Evolutionary conservation across 2,329 filamentous ascomycete species (phyloP).

Genomic region (Aspergillus glaucus): DNA sequence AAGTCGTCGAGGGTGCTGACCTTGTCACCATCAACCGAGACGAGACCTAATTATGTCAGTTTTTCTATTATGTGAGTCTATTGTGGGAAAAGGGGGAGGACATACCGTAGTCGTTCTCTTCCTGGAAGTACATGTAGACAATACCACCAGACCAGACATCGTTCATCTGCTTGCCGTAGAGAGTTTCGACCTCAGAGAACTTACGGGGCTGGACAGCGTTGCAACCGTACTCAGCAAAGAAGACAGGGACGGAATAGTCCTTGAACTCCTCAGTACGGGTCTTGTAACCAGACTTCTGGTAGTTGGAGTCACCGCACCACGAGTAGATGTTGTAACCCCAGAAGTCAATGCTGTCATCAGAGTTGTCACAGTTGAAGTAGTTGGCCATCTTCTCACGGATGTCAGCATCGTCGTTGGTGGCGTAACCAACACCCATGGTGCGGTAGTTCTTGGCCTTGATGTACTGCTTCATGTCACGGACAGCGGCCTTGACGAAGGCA

Average conservation of each 20-base stretch:
- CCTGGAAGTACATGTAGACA: conserved; percentile 96
- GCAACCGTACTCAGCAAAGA: conserved; percentile 98
- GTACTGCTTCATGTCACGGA: conserved; percentile 89
- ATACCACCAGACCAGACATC: conserved; percentile 86
- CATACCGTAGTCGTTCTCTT: conserved; percentile 76
- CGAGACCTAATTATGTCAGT: conserved; percentile 18
- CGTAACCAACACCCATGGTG: conserved; percentile 81
- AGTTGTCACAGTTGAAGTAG: conserved; percentile 83
- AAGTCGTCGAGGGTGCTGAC: conserved; percentile 69
- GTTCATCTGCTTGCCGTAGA: conserved; percentile 76
- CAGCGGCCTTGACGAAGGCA: conserved; percentile 92
- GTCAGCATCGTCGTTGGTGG: conserved; percentile 79
- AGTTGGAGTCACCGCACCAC: conserved; percentile 84
- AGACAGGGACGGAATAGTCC: conserved; percentile 83
- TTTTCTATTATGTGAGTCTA: not conserved
- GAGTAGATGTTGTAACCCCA: conserved; percentile 99
- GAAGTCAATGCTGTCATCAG: conserved; percentile 74
- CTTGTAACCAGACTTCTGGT: conserved; percentile 68
- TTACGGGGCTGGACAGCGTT: conserved; percentile 65
- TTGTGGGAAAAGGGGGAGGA: conserved; percentile 1
- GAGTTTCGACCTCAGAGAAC: conserved; percentile 75
- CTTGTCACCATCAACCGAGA: conserved; percentile 58
- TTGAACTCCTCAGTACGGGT: conserved; percentile 76
- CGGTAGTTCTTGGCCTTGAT: conserved; percentile 73
- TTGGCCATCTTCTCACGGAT: conserved; percentile 75